Evolutionary conservation across 495 filamentous ascomycete genomes (phyloP), one percentile per base, ranked within the genome.

Genomic region (Hypoxylon intermedium): DNA sequence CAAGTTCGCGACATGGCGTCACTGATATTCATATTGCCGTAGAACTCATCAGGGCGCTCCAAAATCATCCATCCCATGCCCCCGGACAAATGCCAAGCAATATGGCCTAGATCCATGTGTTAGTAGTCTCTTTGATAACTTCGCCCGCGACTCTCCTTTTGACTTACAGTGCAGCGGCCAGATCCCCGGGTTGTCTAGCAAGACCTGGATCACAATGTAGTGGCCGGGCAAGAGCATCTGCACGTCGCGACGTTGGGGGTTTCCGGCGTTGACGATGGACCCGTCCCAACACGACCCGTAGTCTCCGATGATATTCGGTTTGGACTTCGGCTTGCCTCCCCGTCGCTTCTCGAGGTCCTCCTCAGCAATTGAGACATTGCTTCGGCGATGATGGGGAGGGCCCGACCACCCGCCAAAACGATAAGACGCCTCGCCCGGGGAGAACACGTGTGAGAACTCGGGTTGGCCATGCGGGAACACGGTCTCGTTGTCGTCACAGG

Each of bases 181-280:
- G 1, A 76, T 69, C 12, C 83, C 82, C 6, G 81, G 81, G 58
- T 86, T 86, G 52, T 85, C 78, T 3, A 78, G 77, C 63, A 80
- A 72, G 68, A 83, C 85, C 3, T 78, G 80, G 9, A 87, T 74
- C 6, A 85, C 68, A 40, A 82, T 56, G 71, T 80, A 75, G 12
- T 79, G 81, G 5, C 33, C 26, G 6, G 68, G 56, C 1, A 69
- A 66, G 0, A 88, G 67, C 65, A 87, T 76, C 5, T 83, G 77
- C 0, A 82, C 82, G 70, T 91, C 87, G 6, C 88, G 77, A 1
- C 87, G 77, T 0, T 78, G 75, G 1, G 87, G 85, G 67, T 81
- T 87, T n/a, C 48, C 37, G 31, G 74, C 66, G 18, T 77, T 76
- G 21, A 83, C 63, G 60, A 83, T 77, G 7, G 63, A 65, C 41